Base-by-base conservation (phyloP, 108 stramenopile genomes). In the Bacterosira constricta region DNA sequence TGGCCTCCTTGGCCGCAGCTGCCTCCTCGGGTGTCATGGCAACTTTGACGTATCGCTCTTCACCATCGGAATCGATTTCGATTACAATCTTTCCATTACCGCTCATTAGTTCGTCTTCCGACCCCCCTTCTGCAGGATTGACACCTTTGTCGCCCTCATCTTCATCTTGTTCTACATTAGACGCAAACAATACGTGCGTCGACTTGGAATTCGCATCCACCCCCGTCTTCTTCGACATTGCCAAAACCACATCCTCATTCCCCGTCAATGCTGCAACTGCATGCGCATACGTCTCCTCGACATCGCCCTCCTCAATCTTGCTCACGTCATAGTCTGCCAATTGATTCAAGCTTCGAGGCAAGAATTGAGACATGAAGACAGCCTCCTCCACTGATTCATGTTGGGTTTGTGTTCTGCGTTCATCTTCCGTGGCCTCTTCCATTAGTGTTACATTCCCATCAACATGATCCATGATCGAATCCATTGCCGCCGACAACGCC, bases 281-380 rank as follows among this genome's bases (percentile, higher is more conserved):
- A 21, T 86, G 82, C 25, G 91, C 92, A 75, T 92, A 96, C 0
- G 90, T 88, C 44, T 91, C 95, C 81, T 96, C 95, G 26, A 92
- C 90, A 38, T 96, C 88, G 30, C 95, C 95, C 30, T 89, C 81
- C 51, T 82, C 89, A 34, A 96, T 77, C 62, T 91, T 90, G 31
- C 74, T 67, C 64, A 93, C 86, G 34, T 96, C 95, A 64, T 89
- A 83, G 62, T 96, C 95, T 3, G 90, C 90, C 0, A 96, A 81
- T 75, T 96, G 93, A 63, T 93, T 94, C 63, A 96, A 67, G 70
- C 91, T 92, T 38, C 92, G 75, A 0, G 95, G 95, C 6, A 96
- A 61, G 70, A 92, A 96, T 63, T 92, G 91, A 52, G 85, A 87
- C 95, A 96, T 96, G 74, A 96, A 96, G 10, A 96, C 95, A 13